A percentile compares a stretch with the other conserved stretches of the same genome.
Conservation (phyloP, 768 basidiomycete species). For the Paxillus ammoniavirescens region DNA sequence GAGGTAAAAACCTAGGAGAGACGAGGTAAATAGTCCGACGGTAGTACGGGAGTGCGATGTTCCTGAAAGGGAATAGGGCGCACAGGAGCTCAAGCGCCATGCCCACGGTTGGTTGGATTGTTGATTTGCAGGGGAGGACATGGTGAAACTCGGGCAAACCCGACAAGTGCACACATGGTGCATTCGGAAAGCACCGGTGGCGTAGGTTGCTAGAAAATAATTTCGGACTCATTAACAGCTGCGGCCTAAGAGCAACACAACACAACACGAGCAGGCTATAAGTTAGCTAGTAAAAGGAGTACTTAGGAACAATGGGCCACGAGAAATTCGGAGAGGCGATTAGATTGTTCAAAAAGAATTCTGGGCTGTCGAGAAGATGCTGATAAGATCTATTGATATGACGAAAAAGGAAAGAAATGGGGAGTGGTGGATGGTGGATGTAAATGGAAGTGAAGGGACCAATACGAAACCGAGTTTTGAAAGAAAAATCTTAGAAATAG, state of each 20-base stretch:
- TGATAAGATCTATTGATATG: neutral
- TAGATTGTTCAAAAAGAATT: conserved; percentile 6
- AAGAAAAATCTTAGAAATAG: neutral
- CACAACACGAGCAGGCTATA: too few species aligned
- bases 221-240: too few species aligned
- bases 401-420: too few species aligned
- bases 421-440: neutral
- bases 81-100: too few species aligned
- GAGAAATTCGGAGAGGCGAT: neutral
- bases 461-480: neutral
- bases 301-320: neutral
- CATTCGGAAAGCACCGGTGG: conserved; percentile 26
- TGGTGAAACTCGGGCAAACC: conserved; percentile 10
- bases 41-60: too few species aligned
- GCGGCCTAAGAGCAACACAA: too few species aligned
- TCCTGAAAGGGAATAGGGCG: too few species aligned
- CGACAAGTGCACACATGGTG: conserved; percentile 6
- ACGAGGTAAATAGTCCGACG: neutral
- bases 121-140: neutral
- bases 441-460: neutral
- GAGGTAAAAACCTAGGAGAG: neutral
- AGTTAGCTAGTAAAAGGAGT: too few species aligned
- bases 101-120: too few species aligned
- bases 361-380: neutral
- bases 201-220: conserved; percentile 5